A percentile compares a stretch with the other conserved stretches of the same genome.
phyloP scores from a whole-genome alignment of 768 basidiomycete genomes.

The Flagelloscypha sp. region DNA sequence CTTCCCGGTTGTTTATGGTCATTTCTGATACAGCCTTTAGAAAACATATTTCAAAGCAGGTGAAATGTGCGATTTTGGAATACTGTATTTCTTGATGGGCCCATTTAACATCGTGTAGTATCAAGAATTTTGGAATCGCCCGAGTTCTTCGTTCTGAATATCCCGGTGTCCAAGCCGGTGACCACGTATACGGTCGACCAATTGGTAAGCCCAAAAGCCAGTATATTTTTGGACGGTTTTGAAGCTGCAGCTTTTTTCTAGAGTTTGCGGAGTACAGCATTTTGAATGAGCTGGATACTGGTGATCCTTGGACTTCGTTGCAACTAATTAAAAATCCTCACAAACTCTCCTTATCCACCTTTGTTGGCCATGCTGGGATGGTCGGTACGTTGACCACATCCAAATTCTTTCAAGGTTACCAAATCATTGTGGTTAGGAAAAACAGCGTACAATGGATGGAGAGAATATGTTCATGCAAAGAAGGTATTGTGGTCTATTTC shows the following conservation, averaged over 20 bases:
- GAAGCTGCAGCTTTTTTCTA: no score
- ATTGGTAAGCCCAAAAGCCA: no score
- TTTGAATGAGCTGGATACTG: no score
- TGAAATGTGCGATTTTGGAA: slow-evolving; percentile 15
- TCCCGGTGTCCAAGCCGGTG: slow-evolving; percentile 16
- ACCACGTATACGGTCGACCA: slow-evolving; percentile 24
- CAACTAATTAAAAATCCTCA: slow-evolving; percentile 20
- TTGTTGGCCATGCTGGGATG: slow-evolving; percentile 25
- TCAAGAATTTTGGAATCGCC: slow-evolving; percentile 14
- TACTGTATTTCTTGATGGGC: background rate
- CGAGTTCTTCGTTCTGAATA: slow-evolving; percentile 17
- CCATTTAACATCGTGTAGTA: slow-evolving; percentile 8
- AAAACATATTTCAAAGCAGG: slow-evolving; percentile 21
- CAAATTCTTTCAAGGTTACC: slow-evolving; percentile 1
- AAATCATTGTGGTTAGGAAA: slow-evolving; percentile 9
- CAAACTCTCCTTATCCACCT: slow-evolving; percentile 24
- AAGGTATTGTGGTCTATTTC: no score
- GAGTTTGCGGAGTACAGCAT: no score
- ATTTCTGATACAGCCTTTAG: no score
- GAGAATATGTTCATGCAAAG: background rate
- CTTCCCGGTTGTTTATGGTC: no score
- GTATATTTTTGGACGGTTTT: no score
- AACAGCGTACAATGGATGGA: background rate
- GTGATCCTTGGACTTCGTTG: no score
- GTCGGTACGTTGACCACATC: slow-evolving; percentile 35